Percentiles rank a stretch among this genome's conserved stretches.
Evolutionary conservation across 1,139 yeast genomes (phyloP).

Genomic region (Yamadazyma dendronema): DNA sequence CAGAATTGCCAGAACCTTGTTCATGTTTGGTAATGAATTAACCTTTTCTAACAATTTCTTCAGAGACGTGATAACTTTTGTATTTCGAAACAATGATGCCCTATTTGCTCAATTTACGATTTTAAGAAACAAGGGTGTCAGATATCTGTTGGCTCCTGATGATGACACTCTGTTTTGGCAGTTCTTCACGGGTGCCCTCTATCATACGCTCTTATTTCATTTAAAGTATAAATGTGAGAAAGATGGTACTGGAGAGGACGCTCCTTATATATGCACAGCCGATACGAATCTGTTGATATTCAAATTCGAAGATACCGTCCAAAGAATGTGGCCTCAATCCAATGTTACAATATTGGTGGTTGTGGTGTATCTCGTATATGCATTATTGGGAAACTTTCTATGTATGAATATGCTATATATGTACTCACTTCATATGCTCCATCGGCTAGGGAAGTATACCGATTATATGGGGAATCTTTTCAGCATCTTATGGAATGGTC

Average conservation of each 20-base stretch:
- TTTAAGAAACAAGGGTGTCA: conserved; percentile 7
- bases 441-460: conserved; percentile 2
- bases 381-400: conserved; percentile 29
- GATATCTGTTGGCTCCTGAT: conserved; percentile 4
- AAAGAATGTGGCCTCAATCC: conserved; percentile 2
- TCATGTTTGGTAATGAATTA: conserved; percentile 28
- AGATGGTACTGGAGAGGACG: background rate
- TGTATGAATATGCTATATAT: conserved; percentile 26
- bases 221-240: conserved; percentile 5
- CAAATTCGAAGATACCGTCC: conserved; percentile 26
- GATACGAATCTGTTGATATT: conserved; percentile 24
- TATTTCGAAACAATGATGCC: conserved; percentile 19
- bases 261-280: conserved; percentile 7
- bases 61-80: conserved; percentile 28
- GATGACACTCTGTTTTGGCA: conserved; percentile 3
- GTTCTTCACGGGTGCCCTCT: conserved; percentile 4
- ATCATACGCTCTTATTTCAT: conserved; percentile 4
- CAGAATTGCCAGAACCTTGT: conserved; percentile 16
- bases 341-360: conserved; percentile 15
- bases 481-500: conserved; percentile 6
- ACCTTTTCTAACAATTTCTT: conserved; percentile 32
- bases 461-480: conserved; percentile 2
- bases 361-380: conserved; percentile 27
- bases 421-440: conserved; percentile 7
- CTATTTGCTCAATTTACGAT: conserved; percentile 7